Evolutionary conservation across 345 rosid genomes (phyloP).

Genomic region (Acer campestre): DNA sequence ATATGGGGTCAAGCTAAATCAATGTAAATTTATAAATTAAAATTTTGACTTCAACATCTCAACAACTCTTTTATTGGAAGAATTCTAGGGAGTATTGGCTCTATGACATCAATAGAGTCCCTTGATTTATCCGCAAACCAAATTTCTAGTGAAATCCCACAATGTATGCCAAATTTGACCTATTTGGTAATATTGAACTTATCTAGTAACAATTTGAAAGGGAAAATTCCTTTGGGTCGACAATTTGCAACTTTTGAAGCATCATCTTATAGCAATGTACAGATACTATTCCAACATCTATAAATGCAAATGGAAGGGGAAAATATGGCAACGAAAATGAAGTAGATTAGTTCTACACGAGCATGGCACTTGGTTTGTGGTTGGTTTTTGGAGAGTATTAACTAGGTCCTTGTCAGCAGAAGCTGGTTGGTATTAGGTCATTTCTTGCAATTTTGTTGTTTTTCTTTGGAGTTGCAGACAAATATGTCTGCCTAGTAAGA

Average conservation of each 20-base stretch:
- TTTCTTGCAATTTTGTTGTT: no score
- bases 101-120: background rate
- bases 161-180: background rate
- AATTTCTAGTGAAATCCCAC: background rate
- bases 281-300: background rate
- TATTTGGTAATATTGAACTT: background rate
- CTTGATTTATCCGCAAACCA: background rate
- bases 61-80: no score
- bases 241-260: background rate
- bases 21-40: no score
- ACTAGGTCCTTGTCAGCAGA: no score
- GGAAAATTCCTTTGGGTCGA: background rate
- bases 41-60: no score
- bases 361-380: no score
- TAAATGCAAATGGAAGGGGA: background rate
- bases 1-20: no score
- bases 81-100: background rate
- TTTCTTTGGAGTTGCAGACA: no score
- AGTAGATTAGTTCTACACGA: no score
- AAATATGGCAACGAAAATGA: background rate
- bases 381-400: no score
- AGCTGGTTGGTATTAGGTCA: no score
- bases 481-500: no score
- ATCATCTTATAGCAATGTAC: background rate
- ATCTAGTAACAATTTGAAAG: background rate